Percentiles rank a stretch among this genome's conserved stretches.
phyloP scores from a whole-genome alignment of 2,329 filamentous ascomycete genomes.

The Ophiostoma populinum region DNA sequence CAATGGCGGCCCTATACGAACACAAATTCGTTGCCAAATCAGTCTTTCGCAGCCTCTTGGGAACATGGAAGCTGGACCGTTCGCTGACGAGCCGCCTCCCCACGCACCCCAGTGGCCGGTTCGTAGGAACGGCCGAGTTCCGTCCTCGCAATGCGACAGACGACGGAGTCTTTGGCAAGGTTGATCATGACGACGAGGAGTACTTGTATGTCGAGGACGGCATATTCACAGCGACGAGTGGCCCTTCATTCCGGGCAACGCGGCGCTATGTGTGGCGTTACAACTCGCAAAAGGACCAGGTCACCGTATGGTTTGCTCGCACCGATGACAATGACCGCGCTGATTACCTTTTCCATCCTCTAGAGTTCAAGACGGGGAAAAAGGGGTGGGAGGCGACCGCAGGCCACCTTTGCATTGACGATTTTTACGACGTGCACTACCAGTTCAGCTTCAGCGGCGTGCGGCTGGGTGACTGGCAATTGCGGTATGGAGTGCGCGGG shows the following conservation, averaged over 20 bases:
- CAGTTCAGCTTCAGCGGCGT: slow-evolving; percentile 45
- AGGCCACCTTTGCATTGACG: slow-evolving; percentile 52
- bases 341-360: slow-evolving; percentile 59
- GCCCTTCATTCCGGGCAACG: slow-evolving; percentile 38
- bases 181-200: slow-evolving; percentile 26
- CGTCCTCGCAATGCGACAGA: slow-evolving; percentile 40
- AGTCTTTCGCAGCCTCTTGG: slow-evolving; percentile 54
- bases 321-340: slow-evolving; percentile 41
- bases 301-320: slow-evolving; percentile 61
- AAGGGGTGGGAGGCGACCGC: slow-evolving; percentile 44
- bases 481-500: slow-evolving; percentile 49
- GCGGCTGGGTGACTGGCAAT: slow-evolving; percentile 37
- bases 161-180: slow-evolving; percentile 22
- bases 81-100: slow-evolving; percentile 35
- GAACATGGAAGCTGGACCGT: slow-evolving; percentile 47
- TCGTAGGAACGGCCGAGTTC: slow-evolving; percentile 48
- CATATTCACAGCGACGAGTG: slow-evolving; percentile 32
- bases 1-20: slow-evolving; percentile 23
- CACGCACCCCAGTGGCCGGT: slow-evolving; percentile 45
- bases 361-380: slow-evolving; percentile 33
- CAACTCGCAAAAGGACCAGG: slow-evolving; percentile 35
- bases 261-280: slow-evolving; percentile 61
- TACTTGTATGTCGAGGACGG: slow-evolving; percentile 56
- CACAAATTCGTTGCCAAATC: slow-evolving; percentile 43
- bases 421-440: slow-evolving; percentile 55